Conservation (phyloP, 2,329 filamentous ascomycete genomes). For the Penicillium sp. region DNA sequence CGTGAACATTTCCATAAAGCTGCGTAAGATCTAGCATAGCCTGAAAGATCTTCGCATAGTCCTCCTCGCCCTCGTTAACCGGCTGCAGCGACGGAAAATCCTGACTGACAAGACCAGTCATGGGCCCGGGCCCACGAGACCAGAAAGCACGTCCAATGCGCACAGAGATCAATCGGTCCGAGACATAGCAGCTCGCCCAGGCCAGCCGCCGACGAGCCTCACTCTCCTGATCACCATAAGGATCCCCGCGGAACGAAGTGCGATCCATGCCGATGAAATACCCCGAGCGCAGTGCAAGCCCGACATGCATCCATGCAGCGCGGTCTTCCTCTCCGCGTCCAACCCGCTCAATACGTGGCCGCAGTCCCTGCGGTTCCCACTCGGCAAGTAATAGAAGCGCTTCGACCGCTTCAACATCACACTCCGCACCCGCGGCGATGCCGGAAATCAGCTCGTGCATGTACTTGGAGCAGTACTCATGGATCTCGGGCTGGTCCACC, state of each 20-base stretch:
- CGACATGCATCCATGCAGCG: conserved; percentile 75
- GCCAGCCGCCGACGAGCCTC: conserved; percentile 64
- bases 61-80: conserved; percentile 58
- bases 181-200: conserved; percentile 68
- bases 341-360: conserved; percentile 59
- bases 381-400: conserved; percentile 68
- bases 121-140: conserved; percentile 67
- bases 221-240: conserved; percentile 57
- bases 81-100: conserved; percentile 67
- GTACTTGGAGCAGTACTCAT: conserved; percentile 64
- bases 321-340: conserved; percentile 71
- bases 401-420: conserved; percentile 68
- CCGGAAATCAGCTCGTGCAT: conserved; percentile 68
- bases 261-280: conserved; percentile 69
- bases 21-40: conserved; percentile 70
- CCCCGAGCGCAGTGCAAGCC: conserved; percentile 65
- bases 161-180: conserved; percentile 67
- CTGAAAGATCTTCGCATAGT: conserved; percentile 67
- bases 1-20: conserved; percentile 70
- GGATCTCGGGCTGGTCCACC: conserved; percentile 61
- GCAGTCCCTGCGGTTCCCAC: conserved; percentile 67
- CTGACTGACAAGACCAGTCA: conserved; percentile 62
- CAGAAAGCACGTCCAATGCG: conserved; percentile 71
- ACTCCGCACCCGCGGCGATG: conserved; percentile 64
- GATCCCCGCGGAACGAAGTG: conserved; percentile 63